These are phyloP conservation scores for Sapria himalayana DNA, from an alignment of 345 rosid genomes.

Conservation along the genomic window DNA sequence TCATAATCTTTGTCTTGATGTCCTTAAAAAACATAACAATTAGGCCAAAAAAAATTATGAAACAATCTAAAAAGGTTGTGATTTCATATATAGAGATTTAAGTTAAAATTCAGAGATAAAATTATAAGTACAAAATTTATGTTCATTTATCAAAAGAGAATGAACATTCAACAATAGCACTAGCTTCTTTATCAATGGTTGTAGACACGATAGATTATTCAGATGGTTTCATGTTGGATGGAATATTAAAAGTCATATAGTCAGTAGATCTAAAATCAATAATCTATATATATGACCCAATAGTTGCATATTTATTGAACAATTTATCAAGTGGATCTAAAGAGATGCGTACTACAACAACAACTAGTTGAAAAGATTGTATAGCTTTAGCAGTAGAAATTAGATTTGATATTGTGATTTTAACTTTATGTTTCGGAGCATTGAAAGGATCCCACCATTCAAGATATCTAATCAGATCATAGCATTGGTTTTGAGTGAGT, in stretches of 20 bases:
- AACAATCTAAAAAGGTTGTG: background rate
- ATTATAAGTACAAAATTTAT: background rate
- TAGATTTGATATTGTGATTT: too few relatives aligned
- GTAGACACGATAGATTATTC: background rate
- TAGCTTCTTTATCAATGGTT: background rate
- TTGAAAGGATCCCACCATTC: too few relatives aligned
- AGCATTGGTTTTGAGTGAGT: background rate
- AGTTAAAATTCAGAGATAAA: background rate
- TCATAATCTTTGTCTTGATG: background rate
- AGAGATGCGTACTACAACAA: too few relatives aligned
- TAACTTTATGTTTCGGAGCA: too few relatives aligned
- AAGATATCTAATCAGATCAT: background rate
- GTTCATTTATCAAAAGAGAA: background rate
- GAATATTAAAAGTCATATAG: background rate
- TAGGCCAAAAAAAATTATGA: background rate
- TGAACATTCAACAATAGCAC: background rate
- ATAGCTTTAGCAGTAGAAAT: too few relatives aligned
- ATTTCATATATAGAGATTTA: background rate
- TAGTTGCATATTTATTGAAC: background rate
- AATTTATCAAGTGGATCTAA: background rate
- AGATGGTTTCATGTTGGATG: slow-evolving; percentile 1
- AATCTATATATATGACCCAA: background rate
- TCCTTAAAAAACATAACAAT: background rate
- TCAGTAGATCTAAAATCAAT: slow-evolving; percentile 2
- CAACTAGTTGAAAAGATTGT: too few relatives aligned